Conservation (phyloP, 352 stramenopile species). For the Phytopythium vexans region DNA sequence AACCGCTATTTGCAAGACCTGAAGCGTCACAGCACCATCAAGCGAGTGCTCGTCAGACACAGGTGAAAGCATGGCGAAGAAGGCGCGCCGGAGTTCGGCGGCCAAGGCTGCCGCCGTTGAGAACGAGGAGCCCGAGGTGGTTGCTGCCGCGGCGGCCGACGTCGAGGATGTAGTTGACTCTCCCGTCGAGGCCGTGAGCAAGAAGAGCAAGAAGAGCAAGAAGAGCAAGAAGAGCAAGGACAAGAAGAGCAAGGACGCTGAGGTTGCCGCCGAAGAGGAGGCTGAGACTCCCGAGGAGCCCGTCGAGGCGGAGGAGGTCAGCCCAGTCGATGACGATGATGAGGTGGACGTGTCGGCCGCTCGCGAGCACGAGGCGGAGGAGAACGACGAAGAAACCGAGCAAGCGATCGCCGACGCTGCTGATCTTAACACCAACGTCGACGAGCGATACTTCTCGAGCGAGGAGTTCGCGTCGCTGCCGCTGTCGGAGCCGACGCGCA, state of each 20-base stretch:
- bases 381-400: conserved; percentile 62
- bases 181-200: conserved; percentile 21
- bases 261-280: conserved; percentile 5
- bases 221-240: conserved; percentile 20
- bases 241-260: neutral
- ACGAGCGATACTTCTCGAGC: conserved; percentile 86
- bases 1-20: conserved; percentile 1
- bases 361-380: conserved; percentile 28
- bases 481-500: conserved; percentile 89
- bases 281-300: conserved; percentile 17
- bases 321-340: conserved; percentile 9
- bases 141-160: conserved; percentile 11
- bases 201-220: conserved; percentile 38
- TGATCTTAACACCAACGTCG: conserved; percentile 31
- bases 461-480: conserved; percentile 90
- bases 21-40: conserved; percentile 34
- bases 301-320: conserved; percentile 20
- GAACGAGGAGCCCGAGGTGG: conserved; percentile 7
- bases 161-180: conserved; percentile 2
- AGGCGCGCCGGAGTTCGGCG: conserved; percentile 14
- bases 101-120: conserved; percentile 9
- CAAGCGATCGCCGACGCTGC: conserved; percentile 46
- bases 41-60: conserved; percentile 4
- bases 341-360: conserved; percentile 15
- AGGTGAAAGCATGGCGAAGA: conserved; percentile 35